Percentiles rank a stretch among this genome's conserved stretches.
phyloP scores from a whole-genome alignment of 768 basidiomycete species.

The Leccinum broughii region DNA sequence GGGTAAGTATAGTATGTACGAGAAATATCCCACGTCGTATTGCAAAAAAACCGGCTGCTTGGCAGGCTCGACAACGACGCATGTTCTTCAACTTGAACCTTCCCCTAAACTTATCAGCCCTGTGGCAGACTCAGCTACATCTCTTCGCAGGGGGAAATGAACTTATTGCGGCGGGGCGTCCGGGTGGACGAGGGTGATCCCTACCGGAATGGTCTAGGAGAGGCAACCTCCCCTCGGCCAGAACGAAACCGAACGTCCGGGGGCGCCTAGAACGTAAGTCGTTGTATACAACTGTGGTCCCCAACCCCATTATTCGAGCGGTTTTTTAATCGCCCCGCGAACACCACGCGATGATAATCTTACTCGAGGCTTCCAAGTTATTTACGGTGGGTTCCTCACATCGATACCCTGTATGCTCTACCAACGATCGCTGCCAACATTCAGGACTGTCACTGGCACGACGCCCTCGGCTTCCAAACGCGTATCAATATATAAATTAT shows the following conservation, averaged over 20 bases:
- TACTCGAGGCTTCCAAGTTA: not conserved
- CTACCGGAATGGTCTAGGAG: not conserved
- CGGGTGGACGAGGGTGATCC: not conserved
- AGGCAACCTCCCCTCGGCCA: not conserved
- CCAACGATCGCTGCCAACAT: too few relatives aligned
- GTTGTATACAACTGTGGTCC: not conserved
- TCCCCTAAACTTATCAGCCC: not conserved
- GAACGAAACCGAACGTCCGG: not conserved
- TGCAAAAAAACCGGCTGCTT: not conserved
- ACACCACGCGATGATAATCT: not conserved
- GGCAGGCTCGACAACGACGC: not conserved
- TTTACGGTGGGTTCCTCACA: not conserved
- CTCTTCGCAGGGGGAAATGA: not conserved
- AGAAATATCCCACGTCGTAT: not conserved
- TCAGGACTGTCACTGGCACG: not conserved
- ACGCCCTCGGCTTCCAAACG: not conserved
- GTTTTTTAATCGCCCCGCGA: not conserved
- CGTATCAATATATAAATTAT: not conserved
- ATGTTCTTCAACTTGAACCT: not conserved
- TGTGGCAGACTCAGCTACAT: not conserved
- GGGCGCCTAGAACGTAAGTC: not conserved
- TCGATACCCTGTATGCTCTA: not conserved
- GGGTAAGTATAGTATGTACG: not conserved
- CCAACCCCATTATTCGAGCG: not conserved
- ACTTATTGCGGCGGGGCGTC: not conserved